phyloP scores from a whole-genome alignment of 805 yeast genomes.

The Pichia exigua region DNA sequence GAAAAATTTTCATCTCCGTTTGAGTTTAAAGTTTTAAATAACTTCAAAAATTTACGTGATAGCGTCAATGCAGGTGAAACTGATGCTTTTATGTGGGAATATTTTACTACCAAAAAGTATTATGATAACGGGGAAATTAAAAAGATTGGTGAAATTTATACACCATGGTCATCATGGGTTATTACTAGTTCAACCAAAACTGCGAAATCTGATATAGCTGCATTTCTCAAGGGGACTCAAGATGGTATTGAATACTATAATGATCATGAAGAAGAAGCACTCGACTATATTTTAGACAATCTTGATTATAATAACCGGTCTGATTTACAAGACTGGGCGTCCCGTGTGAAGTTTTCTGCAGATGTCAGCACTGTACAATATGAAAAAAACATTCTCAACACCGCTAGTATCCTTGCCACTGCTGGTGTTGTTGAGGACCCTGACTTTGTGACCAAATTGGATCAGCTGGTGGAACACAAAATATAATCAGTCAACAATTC shows the following conservation, averaged over 20 bases:
- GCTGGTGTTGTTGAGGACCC: constrained; percentile 50
- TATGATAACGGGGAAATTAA: constrained; percentile 76
- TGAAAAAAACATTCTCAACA: constrained; percentile 43
- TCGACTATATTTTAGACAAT: constrained; percentile 52
- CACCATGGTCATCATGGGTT: constrained; percentile 98
- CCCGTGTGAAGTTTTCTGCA: constrained; percentile 60
- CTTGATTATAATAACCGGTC: constrained; percentile 62
- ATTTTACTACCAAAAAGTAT: constrained; percentile 80
- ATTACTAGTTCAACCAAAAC: constrained; percentile 45
- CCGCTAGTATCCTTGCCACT: constrained; percentile 46
- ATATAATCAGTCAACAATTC: not conserved
- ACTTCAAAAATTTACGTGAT: constrained; percentile 68
- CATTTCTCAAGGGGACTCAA: constrained; percentile 48
- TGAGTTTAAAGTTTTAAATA: constrained; percentile 51
- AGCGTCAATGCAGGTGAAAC: constrained; percentile 58
- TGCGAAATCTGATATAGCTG: constrained; percentile 23
- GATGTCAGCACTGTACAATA: constrained; percentile 43
- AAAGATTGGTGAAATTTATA: constrained; percentile 77
- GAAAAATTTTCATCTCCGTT: constrained; percentile 37
- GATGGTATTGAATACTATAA: constrained; percentile 64
- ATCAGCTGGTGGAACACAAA: not conserved
- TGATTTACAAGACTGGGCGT: constrained; percentile 77
- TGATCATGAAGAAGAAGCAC: constrained; percentile 53
- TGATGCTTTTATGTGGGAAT: constrained; percentile 95
- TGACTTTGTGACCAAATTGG: not conserved